These are phyloP conservation scores for Pythium utonaiense DNA, from an alignment of 352 stramenopile species.

Conservation along the genomic window DNA sequence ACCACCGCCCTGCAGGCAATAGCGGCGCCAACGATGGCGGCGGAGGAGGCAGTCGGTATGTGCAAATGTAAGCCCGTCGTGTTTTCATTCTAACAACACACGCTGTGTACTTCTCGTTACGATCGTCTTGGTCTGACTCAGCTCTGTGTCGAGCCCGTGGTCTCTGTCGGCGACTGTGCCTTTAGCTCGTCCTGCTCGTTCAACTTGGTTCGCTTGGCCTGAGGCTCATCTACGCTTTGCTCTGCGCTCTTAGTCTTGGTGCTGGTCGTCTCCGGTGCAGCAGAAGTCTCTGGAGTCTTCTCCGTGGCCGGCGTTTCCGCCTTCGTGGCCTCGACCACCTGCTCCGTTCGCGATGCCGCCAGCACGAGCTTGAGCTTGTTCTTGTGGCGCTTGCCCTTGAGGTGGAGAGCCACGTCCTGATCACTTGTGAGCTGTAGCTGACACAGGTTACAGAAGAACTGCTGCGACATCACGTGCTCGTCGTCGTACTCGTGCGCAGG, in stretches of 20 bases:
- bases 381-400: constrained; percentile 83
- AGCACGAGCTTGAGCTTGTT: constrained; percentile 55
- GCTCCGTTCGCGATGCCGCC: constrained; percentile 50
- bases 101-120: neutral
- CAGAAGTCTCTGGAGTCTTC: neutral
- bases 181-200: neutral
- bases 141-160: neutral
- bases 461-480: constrained; percentile 35
- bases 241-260: neutral
- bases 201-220: constrained; percentile 3
- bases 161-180: constrained; percentile 2
- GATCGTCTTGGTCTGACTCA: neutral
- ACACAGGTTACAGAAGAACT: constrained; percentile 70
- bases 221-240: neutral
- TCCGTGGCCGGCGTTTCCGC: neutral
- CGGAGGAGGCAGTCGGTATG: neutral
- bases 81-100: neutral
- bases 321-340: constrained; percentile 26
- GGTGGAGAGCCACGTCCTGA: constrained; percentile 65
- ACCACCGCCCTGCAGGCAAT: neutral
- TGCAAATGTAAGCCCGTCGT: constrained; percentile 1
- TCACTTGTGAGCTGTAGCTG: constrained; percentile 70
- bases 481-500: constrained; percentile 39
- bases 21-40: neutral
- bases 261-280: neutral